Base-by-base conservation (phyloP, 2,329 filamentous ascomycete species). In the Xylariaceae sp. region DNA sequence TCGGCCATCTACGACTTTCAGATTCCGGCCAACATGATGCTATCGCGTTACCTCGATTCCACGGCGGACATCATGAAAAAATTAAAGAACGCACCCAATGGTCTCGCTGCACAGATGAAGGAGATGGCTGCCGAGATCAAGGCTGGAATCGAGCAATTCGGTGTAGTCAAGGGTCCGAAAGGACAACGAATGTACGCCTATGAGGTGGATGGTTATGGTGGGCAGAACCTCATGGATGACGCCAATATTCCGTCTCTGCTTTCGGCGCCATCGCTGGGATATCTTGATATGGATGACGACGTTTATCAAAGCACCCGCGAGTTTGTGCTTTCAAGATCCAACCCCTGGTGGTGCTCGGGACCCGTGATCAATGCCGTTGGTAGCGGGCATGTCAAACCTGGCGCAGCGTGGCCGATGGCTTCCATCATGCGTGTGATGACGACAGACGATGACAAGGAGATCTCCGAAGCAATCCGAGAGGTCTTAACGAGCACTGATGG, bases 1-100 rank as follows among this genome's bases (percentile, higher is more conserved):
- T 85, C 90, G 11, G 90, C 89, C 0, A 88, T 90, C 45, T 87
- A 91, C 61, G 90, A 93, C 70, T 93, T 92, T 73, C 86, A 95
- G 67, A 89, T 97, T 67, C 93, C 93, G 0, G 87, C 89, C 37
- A 97, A 97, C 72, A 91, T 91, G 87, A 89, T 90, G 87, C 86
- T 91, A 65, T 79, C 86, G 37, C 76, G 81, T 18, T 88, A 85
- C 66, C 79, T 92, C 2, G 74, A 75, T 9, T 75, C 78, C 0
- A 72, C 80, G 67, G 68, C 78, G 69, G 59, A 73, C 64, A 76
- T 82, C 60, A 79, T 80, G 73, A 70, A 74, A 23, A 65, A 66
- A 5, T 70, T 82, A 3, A 75, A 78, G 6, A 73, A 76, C 47
- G 67, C 65, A 15, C 68, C 69, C 7, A 53, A 64, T n/a, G 64